These are phyloP conservation scores for Lentithecium fluviatile DNA, from an alignment of 495 filamentous ascomycete species.

Conservation along the genomic window DNA sequence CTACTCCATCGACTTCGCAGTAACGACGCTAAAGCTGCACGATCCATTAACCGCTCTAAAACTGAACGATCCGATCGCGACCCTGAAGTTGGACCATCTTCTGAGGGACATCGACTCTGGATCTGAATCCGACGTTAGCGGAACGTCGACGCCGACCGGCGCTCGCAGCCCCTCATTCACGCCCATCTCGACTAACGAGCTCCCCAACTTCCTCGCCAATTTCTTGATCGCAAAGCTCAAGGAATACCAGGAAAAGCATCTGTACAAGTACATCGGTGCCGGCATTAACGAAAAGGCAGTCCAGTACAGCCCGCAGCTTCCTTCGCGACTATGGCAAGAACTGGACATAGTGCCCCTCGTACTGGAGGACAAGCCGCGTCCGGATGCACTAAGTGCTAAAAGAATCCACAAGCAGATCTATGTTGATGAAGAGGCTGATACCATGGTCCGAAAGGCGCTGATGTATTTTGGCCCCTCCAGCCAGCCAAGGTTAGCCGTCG, in stretches of 20 bases:
- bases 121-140: not conserved
- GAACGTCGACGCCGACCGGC: not conserved
- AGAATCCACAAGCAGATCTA: constrained; percentile 51
- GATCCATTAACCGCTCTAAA: too few species aligned
- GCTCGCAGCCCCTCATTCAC: constrained; percentile 30
- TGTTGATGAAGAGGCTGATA: constrained; percentile 83
- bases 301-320: constrained; percentile 58
- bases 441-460: constrained; percentile 78
- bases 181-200: constrained; percentile 15
- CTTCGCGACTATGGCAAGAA: constrained; percentile 74
- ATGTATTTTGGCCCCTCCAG: constrained; percentile 76
- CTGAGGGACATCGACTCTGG: not conserved
- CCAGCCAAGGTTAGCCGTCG: constrained; percentile 71
- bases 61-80: too few species aligned
- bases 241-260: constrained; percentile 38
- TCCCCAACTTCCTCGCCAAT: constrained; percentile 27
- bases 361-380: constrained; percentile 39
- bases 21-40: constrained; percentile 38
- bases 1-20: constrained; percentile 74
- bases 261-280: constrained; percentile 44
- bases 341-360: constrained; percentile 74
- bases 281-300: constrained; percentile 56
- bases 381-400: constrained; percentile 26
- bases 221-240: constrained; percentile 34
- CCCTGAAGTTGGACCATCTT: too few species aligned